Conservation (phyloP, 129 eudicot genomes). For the Silybum marianum region DNA sequence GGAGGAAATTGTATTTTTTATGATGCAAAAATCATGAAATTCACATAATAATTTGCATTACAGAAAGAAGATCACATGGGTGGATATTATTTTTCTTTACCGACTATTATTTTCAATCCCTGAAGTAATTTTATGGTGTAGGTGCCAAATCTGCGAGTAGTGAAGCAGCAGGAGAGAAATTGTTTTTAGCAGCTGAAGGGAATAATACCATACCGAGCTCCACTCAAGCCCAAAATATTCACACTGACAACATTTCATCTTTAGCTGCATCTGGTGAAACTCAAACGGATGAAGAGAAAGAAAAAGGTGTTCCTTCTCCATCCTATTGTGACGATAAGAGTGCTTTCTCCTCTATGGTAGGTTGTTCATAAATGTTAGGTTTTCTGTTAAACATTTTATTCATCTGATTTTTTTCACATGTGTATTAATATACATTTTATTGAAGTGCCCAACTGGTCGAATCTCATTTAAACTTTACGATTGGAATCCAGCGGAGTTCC, state of each 20-base stretch:
- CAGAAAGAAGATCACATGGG: no score
- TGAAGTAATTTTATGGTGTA: slow-evolving; percentile 26
- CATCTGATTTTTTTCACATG: background rate
- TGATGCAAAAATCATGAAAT: no score
- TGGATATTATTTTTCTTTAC: background rate
- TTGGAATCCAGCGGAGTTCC: slow-evolving; percentile 99
- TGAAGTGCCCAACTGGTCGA: slow-evolving; percentile 91
- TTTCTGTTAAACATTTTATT: background rate
- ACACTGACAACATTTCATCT: slow-evolving; percentile 53
- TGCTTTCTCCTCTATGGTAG: slow-evolving; percentile 71
- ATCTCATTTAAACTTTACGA: slow-evolving; percentile 96
- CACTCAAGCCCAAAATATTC: slow-evolving; percentile 46
- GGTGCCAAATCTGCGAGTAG: slow-evolving; percentile 43
- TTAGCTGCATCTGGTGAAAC: slow-evolving; percentile 61
- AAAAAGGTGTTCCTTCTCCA: slow-evolving; percentile 49
- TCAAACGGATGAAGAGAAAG: slow-evolving; percentile 66
- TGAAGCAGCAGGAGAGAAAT: slow-evolving; percentile 57
- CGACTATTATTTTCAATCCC: background rate
- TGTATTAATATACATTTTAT: slow-evolving; percentile 12
- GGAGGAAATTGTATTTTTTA: background rate
- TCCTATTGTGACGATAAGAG: slow-evolving; percentile 69
- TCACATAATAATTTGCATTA: no score
- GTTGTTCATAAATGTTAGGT: slow-evolving; percentile 1
- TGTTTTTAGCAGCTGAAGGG: slow-evolving; percentile 46
- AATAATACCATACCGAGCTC: slow-evolving; percentile 39